Conservation (phyloP, 441 rosid species). For the Erodium moschatum region DNA sequence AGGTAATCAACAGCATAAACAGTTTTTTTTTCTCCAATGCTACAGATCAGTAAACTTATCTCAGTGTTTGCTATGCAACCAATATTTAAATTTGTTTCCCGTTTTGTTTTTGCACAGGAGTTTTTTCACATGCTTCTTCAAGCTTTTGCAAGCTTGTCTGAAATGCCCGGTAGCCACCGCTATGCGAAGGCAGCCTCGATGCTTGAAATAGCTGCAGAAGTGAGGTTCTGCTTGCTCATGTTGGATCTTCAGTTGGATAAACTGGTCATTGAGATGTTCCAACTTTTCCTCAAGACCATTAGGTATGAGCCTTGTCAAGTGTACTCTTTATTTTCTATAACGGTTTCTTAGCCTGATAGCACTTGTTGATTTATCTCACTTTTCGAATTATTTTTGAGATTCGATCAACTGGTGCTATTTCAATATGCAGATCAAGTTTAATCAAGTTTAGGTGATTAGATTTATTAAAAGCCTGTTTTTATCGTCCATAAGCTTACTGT, state of each 20-base stretch:
- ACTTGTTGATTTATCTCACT: neutral
- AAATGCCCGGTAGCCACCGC: slow-evolving; percentile 31
- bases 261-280: slow-evolving; percentile 49
- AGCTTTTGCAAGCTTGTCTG: slow-evolving; percentile 48
- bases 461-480: neutral
- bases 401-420: neutral
- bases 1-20: slow-evolving; percentile 28
- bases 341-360: neutral
- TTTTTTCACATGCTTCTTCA: slow-evolving; percentile 41
- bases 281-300: slow-evolving; percentile 33
- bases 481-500: neutral
- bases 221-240: slow-evolving; percentile 49
- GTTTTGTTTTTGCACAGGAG: slow-evolving; percentile 32
- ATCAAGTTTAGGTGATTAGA: neutral
- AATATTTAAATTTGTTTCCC: slow-evolving; percentile 11
- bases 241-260: slow-evolving; percentile 55
- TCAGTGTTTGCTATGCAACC: slow-evolving; percentile 4
- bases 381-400: neutral
- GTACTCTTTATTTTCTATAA: neutral
- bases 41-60: neutral
- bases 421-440: neutral
- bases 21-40: neutral
- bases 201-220: slow-evolving; percentile 50
- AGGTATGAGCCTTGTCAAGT: slow-evolving; percentile 32
- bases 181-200: slow-evolving; percentile 45